Evolutionary conservation across 148 eudicot species (phyloP).

Genomic region (Bassia scoparia): DNA sequence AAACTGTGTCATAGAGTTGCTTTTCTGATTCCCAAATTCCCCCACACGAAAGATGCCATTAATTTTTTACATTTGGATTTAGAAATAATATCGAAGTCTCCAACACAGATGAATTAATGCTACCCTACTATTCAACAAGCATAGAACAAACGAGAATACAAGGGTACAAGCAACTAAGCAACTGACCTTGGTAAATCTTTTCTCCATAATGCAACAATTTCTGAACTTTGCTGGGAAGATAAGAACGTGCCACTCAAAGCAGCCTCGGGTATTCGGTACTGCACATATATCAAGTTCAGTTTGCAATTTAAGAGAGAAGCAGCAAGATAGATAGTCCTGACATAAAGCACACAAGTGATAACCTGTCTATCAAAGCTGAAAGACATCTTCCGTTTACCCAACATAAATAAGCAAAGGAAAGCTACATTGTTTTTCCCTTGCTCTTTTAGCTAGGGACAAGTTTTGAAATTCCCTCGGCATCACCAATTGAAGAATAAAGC

Average conservation of each 20-base stretch:
- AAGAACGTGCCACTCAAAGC: constrained; percentile 95
- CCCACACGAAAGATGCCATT: too few species aligned
- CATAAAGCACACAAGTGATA: constrained; percentile 11
- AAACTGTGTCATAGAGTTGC: too few species aligned
- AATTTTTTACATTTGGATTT: too few species aligned
- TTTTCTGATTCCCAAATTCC: too few species aligned
- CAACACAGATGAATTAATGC: not conserved
- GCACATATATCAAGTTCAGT: constrained; percentile 33
- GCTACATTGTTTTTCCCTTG: constrained; percentile 94
- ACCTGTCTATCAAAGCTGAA: constrained; percentile 94
- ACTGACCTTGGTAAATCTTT: constrained; percentile 81
- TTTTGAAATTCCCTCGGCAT: constrained; percentile 76
- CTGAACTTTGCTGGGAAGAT: constrained; percentile 96
- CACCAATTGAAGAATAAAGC: constrained; percentile 93
- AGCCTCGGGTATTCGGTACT: constrained; percentile 97
- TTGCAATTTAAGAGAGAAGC: not conserved
- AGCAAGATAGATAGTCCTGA: not conserved
- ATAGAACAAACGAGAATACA: constrained; percentile 1
- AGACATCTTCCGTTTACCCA: constrained; percentile 97
- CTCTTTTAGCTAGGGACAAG: constrained; percentile 77
- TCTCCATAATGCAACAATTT: constrained; percentile 88
- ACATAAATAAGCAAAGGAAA: constrained; percentile 78
- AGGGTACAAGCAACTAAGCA: constrained; percentile 19
- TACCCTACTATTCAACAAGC: constrained; percentile 1
- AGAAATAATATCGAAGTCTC: too few species aligned